Conservation (phyloP, 1,284 basidiomycete genomes). For the Chondrostereum purpureum region DNA sequence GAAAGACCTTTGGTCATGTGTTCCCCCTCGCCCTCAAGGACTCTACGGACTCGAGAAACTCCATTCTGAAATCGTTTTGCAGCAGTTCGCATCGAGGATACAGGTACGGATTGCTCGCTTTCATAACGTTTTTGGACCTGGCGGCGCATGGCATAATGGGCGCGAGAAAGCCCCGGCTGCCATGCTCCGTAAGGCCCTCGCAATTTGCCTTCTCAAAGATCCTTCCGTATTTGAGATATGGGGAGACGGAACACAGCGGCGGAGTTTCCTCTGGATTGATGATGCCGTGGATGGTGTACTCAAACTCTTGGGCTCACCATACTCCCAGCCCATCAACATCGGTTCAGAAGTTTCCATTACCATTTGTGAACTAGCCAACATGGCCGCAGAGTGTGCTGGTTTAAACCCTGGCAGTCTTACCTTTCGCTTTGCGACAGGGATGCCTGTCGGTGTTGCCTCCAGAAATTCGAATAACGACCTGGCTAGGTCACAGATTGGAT, state of each 20-base stretch:
- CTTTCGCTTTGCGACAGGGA: constrained; percentile 23
- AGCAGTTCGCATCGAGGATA: constrained; percentile 25
- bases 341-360: constrained; percentile 42
- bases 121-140: constrained; percentile 54
- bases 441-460: constrained; percentile 41
- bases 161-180: constrained; percentile 57
- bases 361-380: constrained; percentile 36
- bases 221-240: constrained; percentile 41
- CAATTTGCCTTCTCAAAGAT: constrained; percentile 20
- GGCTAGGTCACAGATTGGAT: constrained; percentile 27
- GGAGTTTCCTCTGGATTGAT: constrained; percentile 51
- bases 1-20: constrained; percentile 31
- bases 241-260: constrained; percentile 46
- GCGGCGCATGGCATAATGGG: constrained; percentile 45
- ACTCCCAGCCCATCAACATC: constrained; percentile 38
- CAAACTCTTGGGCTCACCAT: constrained; percentile 32
- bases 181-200: constrained; percentile 45
- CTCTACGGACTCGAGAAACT: constrained; percentile 57
- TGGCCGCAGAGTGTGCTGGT: constrained; percentile 31
- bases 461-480: constrained; percentile 47
- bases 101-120: constrained; percentile 46
- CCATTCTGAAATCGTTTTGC: constrained; percentile 39
- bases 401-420: constrained; percentile 23
- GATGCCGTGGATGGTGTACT: constrained; percentile 46
- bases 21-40: constrained; percentile 40